A percentile compares a stretch with the other conserved stretches of the same genome.
These are phyloP conservation scores for Pugionium dolabratum DNA, from an alignment of 345 rosid species.

Conservation along the genomic window DNA sequence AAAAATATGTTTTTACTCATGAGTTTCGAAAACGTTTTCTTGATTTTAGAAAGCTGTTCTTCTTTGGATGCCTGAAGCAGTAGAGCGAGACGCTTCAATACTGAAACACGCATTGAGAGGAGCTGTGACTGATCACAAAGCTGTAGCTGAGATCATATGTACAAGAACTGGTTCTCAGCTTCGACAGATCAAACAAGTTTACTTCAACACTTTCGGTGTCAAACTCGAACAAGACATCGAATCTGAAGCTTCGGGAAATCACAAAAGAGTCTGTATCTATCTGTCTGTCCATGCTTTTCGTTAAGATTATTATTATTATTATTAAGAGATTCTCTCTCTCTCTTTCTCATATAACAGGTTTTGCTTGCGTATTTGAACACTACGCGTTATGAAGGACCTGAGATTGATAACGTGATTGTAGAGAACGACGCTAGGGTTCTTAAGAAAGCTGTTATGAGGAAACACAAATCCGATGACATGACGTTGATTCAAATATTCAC, in stretches of 20 bases:
- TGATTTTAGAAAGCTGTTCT: constrained; percentile 54
- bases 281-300: not conserved
- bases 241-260: constrained; percentile 51
- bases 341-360: no score
- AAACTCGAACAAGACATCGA: constrained; percentile 52
- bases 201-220: constrained; percentile 39
- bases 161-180: constrained; percentile 54
- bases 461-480: constrained; percentile 44
- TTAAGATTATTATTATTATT: no score
- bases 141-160: constrained; percentile 55
- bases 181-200: constrained; percentile 58
- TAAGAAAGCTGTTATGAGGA: constrained; percentile 44
- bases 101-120: constrained; percentile 51
- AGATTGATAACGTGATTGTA: constrained; percentile 46
- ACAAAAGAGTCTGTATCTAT: constrained; percentile 46
- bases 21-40: constrained; percentile 2
- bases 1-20: not conserved
- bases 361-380: constrained; percentile 56
- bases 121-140: constrained; percentile 51
- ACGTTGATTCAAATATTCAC: constrained; percentile 53
- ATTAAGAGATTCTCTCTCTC: no score
- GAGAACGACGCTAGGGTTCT: constrained; percentile 59
- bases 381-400: constrained; percentile 70
- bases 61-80: constrained; percentile 61
- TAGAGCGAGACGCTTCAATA: constrained; percentile 48